phyloP scores from a whole-genome alignment of 345 rosid genomes.

The Cardamine resedifolia region DNA sequence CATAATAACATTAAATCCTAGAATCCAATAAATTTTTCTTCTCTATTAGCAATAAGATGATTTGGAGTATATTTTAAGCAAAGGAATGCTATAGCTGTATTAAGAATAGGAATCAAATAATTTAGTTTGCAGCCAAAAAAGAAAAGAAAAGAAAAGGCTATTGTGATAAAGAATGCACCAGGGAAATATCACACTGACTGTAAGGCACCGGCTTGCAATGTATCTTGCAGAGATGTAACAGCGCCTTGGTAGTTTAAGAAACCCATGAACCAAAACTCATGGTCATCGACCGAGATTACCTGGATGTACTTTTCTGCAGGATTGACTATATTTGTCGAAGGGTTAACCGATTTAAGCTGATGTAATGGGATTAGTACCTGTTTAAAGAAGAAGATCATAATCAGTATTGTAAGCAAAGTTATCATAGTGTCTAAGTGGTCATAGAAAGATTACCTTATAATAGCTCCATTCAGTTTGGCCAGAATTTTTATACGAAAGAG shows the following conservation, averaged over 20 bases:
- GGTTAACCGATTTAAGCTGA: constrained; percentile 57
- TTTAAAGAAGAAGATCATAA: constrained; percentile 29
- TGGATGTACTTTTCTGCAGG: constrained; percentile 64
- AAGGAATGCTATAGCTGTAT: neutral
- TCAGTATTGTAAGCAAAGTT: neutral
- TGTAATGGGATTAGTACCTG: constrained; percentile 64
- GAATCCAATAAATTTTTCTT: neutral
- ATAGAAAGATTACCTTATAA: constrained; percentile 76
- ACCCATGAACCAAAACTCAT: constrained; percentile 76
- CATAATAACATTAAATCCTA: neutral
- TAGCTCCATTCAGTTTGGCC: constrained; percentile 73
- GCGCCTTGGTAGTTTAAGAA: constrained; percentile 55
- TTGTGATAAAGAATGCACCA: constrained; percentile 20
- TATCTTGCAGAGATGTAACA: constrained; percentile 45
- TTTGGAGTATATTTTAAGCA: neutral
- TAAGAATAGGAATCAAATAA: constrained; percentile 11
- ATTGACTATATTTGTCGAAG: constrained; percentile 52
- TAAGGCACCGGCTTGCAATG: constrained; percentile 35
- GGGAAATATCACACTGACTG: constrained; percentile 42
- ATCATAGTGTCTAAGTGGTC: too few species aligned
- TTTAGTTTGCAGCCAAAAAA: constrained; percentile 10
- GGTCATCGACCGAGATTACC: constrained; percentile 57
- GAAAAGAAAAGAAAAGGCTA: neutral
- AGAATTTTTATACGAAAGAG: constrained; percentile 64
- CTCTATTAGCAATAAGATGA: neutral